These are phyloP conservation scores for Globisporangium spinosum DNA, from an alignment of 352 stramenopile species.

Conservation along the genomic window DNA sequence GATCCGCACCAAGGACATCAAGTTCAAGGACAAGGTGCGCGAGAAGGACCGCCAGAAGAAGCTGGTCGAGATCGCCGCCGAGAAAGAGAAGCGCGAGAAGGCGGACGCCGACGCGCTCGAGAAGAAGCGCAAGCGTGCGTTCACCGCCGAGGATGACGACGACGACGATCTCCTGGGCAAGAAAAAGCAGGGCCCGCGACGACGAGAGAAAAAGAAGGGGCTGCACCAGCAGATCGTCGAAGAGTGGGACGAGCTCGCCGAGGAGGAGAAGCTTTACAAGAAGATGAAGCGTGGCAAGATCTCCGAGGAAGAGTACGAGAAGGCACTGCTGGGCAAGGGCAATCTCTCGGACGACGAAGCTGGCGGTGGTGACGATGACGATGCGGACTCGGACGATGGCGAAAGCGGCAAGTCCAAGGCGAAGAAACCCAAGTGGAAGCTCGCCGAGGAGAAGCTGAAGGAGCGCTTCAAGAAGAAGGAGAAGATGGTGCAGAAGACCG, in stretches of 20 bases:
- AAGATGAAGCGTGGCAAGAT: slow-evolving; percentile 98
- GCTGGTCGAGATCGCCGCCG: slow-evolving; percentile 67
- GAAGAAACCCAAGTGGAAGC: slow-evolving; percentile 65
- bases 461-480: slow-evolving; percentile 87
- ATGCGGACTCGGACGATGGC: slow-evolving; percentile 20
- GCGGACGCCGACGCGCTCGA: slow-evolving; percentile 45
- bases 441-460: slow-evolving; percentile 63
- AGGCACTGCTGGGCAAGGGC: slow-evolving; percentile 58
- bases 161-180: slow-evolving; percentile 48
- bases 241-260: slow-evolving; percentile 99
- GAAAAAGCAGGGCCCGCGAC: slow-evolving; percentile 61
- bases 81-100: slow-evolving; percentile 66
- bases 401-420: slow-evolving; percentile 19
- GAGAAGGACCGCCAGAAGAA: slow-evolving; percentile 97
- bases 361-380: slow-evolving; percentile 24
- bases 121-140: slow-evolving; percentile 55
- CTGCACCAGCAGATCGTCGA: slow-evolving; percentile 96
- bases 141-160: slow-evolving; percentile 49
- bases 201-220: slow-evolving; percentile 95
- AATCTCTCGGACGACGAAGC: slow-evolving; percentile 36
- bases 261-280: slow-evolving; percentile 96
- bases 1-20: slow-evolving; percentile 91
- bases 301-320: slow-evolving; percentile 91
- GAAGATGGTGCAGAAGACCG: slow-evolving; percentile 63
- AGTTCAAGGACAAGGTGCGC: slow-evolving; percentile 94